These are phyloP conservation scores for Fusarium proliferatum DNA, from an alignment of 2,329 filamentous ascomycete genomes.

Conservation along the genomic window DNA sequence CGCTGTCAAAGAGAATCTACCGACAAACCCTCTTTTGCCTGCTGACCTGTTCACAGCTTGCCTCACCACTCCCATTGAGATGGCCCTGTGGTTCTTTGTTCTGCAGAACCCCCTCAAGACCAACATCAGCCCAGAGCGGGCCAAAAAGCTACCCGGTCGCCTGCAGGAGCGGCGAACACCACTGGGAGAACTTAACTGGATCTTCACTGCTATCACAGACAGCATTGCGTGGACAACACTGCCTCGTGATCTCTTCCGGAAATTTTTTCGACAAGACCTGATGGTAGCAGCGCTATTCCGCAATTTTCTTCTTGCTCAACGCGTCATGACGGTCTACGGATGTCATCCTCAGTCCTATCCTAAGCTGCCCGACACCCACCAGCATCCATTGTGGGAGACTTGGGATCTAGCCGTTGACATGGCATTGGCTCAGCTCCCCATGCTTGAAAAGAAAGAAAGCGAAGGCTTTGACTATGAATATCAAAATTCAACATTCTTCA, in stretches of 20 bases:
- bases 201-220: constrained; percentile 98
- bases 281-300: constrained; percentile 99
- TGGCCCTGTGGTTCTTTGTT: constrained; percentile 96
- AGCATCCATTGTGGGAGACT: constrained; percentile 95
- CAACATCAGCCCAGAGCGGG: constrained; percentile 80
- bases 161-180: constrained; percentile 94
- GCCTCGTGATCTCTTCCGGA: constrained; percentile 90
- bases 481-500: constrained; percentile 94
- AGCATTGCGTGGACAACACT: constrained; percentile 98
- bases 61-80: constrained; percentile 95
- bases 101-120: constrained; percentile 84
- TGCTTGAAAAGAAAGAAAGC: constrained; percentile 81
- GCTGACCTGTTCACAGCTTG: constrained; percentile 97
- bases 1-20: constrained; percentile 88
- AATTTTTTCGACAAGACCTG: constrained; percentile 95
- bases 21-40: constrained; percentile 91
- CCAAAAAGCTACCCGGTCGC: constrained; percentile 88
- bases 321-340: constrained; percentile 95
- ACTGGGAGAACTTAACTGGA: constrained; percentile 97
- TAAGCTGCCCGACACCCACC: constrained; percentile 90
- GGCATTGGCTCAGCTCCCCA: constrained; percentile 88
- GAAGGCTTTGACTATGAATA: constrained; percentile 87
- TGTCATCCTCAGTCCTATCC: constrained; percentile 95
- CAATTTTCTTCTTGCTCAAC: constrained; percentile 93
- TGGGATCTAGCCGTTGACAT: constrained; percentile 98